Conservation (phyloP, 371 early-diverging fungal genomes). For the Apophysomyces variabilis region DNA sequence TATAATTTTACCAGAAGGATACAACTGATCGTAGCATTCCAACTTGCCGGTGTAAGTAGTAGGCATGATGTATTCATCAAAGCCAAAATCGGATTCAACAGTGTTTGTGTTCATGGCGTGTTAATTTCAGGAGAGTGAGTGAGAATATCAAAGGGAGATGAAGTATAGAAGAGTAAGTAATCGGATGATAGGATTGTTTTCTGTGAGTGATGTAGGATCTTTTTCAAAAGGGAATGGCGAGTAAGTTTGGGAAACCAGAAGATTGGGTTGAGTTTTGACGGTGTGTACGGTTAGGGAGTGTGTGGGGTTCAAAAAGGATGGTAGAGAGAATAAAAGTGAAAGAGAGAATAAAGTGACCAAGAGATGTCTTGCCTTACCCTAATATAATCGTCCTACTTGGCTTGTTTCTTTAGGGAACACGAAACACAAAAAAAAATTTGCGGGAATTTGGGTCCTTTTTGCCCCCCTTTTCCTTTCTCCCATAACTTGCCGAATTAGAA, state of each 20-base stretch:
- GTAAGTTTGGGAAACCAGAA: neutral
- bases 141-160: neutral
- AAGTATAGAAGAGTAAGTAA: neutral
- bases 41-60: slow-evolving; percentile 43
- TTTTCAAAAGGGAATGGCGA: slow-evolving; percentile 1
- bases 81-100: slow-evolving; percentile 43
- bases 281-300: neutral
- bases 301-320: slow-evolving; percentile 9
- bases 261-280: neutral
- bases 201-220: neutral
- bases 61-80: slow-evolving; percentile 57
- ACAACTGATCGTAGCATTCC: slow-evolving; percentile 45
- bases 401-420: neutral
- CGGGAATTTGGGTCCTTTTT: neutral
- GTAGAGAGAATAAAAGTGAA: neutral
- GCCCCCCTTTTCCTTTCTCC: slow-evolving; percentile 8
- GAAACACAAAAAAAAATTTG: slow-evolving; percentile 3
- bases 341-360: neutral
- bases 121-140: neutral
- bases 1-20: slow-evolving; percentile 40
- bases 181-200: neutral
- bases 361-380: neutral
- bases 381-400: slow-evolving; percentile 8
- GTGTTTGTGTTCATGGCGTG: slow-evolving; percentile 18
- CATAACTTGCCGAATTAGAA: neutral